phyloP scores from a whole-genome alignment of 179 eudicot species.

The Camellia oleifera region DNA sequence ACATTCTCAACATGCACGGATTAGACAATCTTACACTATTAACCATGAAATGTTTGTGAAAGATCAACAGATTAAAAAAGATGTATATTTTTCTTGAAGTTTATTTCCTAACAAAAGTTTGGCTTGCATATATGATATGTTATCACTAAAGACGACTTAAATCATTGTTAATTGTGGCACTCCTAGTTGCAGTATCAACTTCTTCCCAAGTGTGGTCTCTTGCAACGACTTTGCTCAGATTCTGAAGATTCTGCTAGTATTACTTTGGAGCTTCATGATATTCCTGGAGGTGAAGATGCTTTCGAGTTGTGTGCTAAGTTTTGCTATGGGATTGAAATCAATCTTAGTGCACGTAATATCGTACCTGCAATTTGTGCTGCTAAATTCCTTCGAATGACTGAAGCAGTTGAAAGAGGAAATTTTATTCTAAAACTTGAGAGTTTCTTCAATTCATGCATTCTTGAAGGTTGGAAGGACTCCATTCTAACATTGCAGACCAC shows the following conservation, averaged over 20 bases:
- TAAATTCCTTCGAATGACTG: slow-evolving; percentile 57
- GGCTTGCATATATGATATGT: not conserved
- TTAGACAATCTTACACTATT: too few relatives aligned
- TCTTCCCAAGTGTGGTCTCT: slow-evolving; percentile 48
- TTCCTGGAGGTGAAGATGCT: slow-evolving; percentile 58
- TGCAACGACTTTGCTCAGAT: slow-evolving; percentile 38
- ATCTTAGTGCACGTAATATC: slow-evolving; percentile 49
- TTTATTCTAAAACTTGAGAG: slow-evolving; percentile 40
- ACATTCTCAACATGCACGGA: too few relatives aligned
- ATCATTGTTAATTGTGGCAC: slow-evolving; percentile 12
- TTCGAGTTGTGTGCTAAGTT: slow-evolving; percentile 62
- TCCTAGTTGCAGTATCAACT: slow-evolving; percentile 45
- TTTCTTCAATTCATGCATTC: slow-evolving; percentile 52
- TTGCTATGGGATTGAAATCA: slow-evolving; percentile 52
- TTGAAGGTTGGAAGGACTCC: slow-evolving; percentile 65
- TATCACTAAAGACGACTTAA: not conserved
- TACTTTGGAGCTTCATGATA: slow-evolving; percentile 41
- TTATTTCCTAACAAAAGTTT: too few relatives aligned
- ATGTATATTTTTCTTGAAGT: too few relatives aligned
- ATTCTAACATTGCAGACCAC: slow-evolving; percentile 39
- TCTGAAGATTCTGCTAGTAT: slow-evolving; percentile 21
- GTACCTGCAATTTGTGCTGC: slow-evolving; percentile 59
- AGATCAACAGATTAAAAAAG: too few relatives aligned
- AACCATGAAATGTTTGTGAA: too few relatives aligned
- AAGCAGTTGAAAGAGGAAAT: slow-evolving; percentile 45